phyloP scores from a whole-genome alignment of 768 basidiomycete species.

The Macrolepiota fuliginosa region DNA sequence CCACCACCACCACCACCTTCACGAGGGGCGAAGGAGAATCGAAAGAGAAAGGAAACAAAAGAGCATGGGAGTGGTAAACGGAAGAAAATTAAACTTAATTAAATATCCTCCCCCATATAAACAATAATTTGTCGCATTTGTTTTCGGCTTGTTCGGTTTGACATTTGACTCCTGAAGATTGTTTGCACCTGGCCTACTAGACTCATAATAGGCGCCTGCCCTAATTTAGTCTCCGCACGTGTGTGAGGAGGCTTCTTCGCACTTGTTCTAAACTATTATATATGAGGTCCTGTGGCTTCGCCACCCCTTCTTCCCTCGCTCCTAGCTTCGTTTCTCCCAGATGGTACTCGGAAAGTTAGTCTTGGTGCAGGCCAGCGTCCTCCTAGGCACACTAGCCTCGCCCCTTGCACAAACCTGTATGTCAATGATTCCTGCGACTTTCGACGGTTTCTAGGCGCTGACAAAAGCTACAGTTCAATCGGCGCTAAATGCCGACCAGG shows the following conservation, averaged over 20 bases:
- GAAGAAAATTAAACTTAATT: conserved; percentile 1
- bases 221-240: background rate
- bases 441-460: background rate
- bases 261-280: background rate
- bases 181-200: background rate
- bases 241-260: background rate
- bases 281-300: background rate
- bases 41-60: background rate
- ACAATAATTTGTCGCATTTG: background rate
- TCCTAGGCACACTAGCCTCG: background rate
- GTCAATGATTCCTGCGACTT: background rate
- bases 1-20: background rate
- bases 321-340: background rate
- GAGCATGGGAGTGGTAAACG: background rate
- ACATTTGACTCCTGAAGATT: no score
- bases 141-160: background rate
- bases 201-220: background rate
- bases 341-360: background rate
- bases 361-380: background rate
- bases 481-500: background rate
- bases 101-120: background rate
- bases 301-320: background rate
- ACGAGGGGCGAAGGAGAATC: background rate
- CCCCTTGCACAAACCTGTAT: background rate
- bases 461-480: background rate